Evolutionary conservation across 1,139 yeast species (phyloP).

Genomic region (Debaryomycetaceae sp.): DNA sequence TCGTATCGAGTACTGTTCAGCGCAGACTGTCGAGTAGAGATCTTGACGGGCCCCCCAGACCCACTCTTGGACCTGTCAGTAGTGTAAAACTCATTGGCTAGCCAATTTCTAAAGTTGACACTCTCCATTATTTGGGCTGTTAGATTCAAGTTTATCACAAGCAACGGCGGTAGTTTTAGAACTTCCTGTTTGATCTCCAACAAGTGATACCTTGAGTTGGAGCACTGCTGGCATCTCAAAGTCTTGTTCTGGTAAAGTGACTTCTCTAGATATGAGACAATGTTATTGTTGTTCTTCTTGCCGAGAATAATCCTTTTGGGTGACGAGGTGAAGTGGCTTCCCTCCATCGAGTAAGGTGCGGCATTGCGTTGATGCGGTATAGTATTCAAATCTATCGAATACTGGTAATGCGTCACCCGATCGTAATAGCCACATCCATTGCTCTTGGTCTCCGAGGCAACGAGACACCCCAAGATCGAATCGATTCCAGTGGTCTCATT

Average conservation of each 20-base stretch:
- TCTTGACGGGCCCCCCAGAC: slow-evolving; percentile 1
- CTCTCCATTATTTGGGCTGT: slow-evolving; percentile 36
- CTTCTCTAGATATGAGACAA: slow-evolving; percentile 20
- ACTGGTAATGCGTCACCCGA: slow-evolving; percentile 4
- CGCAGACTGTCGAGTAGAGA: slow-evolving; percentile 1
- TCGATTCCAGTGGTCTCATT: slow-evolving; percentile 3
- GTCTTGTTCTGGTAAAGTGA: slow-evolving; percentile 16
- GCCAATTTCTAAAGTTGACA: slow-evolving; percentile 54
- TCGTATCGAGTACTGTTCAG: slow-evolving; percentile 41
- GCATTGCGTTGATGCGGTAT: slow-evolving; percentile 2
- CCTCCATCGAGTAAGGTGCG: slow-evolving; percentile 6
- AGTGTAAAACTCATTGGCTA: slow-evolving; percentile 51
- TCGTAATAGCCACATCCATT: slow-evolving; percentile 8
- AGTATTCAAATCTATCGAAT: slow-evolving; percentile 4
- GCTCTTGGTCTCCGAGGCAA: slow-evolving; percentile 5
- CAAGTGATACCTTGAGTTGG: slow-evolving; percentile 28
- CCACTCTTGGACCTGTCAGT: slow-evolving; percentile 14
- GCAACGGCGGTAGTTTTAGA: slow-evolving; percentile 57
- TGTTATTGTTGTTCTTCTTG: slow-evolving; percentile 8
- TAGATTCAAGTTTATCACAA: slow-evolving; percentile 50
- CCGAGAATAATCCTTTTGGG: not conserved
- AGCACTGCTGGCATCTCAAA: slow-evolving; percentile 15
- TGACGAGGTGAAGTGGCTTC: not conserved
- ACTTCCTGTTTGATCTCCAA: slow-evolving; percentile 50
- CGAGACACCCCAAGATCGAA: not conserved